Evolutionary conservation across 192 early-diverging fungal species (phyloP), one percentile per base, ranked within the genome.

Genomic region (Gamsiella multidivaricata): DNA sequence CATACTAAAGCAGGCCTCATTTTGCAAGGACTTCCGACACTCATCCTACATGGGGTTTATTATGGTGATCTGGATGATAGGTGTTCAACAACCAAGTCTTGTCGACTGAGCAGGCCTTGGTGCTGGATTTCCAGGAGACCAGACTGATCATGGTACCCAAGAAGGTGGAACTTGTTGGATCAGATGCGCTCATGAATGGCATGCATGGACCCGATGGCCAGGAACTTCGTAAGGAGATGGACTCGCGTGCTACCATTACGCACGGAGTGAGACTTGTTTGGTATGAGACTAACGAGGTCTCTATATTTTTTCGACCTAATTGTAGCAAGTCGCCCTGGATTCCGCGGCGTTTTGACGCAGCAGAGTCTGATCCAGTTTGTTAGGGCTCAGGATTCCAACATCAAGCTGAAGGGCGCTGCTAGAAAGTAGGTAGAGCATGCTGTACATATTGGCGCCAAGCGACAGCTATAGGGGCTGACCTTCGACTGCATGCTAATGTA

Each of bases 21-120:
- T 57, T 42, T 57, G 8, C 17, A 18, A 7, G 1, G 28, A 17
- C 10, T 54, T 54, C 12, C 8, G 17, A 15, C 2, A 12, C 14
- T 42, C 7, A 12, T 49, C 46, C n/a, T 54, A 50, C 22, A 23
- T 50, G 15, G 25, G 6, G 10, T 53, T 53, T 26, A 53, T 46
- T n/a, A n/a, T n/a, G n/a, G n/a, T n/a, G n/a, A n/a, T n/a, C n/a
- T n/a, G 8, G 36, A 36, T 23, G 25, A 9, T 68, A 90, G 86
- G 64, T 72, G 36, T 96, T 95, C 68, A 85, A 90, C 43, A 89
- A 90, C 52, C 94, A 96, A 87, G 89, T 96, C 15, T 92, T 98
- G 55, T 74, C 90, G 15, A 80, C 81, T 6, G 91, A 89, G 20
- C 96, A 98, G 65, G 85, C 83, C 8, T 55, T 96, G 49, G 86